A percentile compares a stretch with the other conserved stretches of the same genome.
These are phyloP conservation scores for Mortierella antarctica DNA, from an alignment of 192 early-diverging fungal genomes.

Conservation along the genomic window DNA sequence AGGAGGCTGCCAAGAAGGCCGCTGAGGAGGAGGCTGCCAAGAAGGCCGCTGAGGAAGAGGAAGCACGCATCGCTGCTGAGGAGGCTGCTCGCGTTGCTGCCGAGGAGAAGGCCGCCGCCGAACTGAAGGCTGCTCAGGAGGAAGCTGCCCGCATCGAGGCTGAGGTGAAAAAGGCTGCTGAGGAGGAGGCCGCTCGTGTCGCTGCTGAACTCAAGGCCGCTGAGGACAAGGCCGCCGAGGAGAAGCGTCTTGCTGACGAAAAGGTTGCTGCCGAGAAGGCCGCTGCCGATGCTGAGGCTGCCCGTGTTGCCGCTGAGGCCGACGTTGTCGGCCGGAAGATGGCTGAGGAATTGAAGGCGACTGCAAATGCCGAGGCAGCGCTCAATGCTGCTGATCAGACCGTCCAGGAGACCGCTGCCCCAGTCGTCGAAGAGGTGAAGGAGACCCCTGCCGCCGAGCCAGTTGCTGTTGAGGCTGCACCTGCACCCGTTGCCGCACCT, in stretches of 20 bases:
- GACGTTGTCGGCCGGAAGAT: not conserved
- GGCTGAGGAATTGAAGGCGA: not conserved
- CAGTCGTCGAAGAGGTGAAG: conserved; percentile 6
- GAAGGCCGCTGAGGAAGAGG: conserved; percentile 21
- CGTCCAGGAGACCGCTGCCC: not conserved
- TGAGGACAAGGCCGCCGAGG: not conserved
- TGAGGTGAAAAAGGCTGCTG: conserved; percentile 13
- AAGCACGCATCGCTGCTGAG: not conserved
- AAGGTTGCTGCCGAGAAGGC: conserved; percentile 3
- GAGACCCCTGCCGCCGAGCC: not conserved
- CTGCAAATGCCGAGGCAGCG: not conserved
- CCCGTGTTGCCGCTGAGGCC: not conserved
- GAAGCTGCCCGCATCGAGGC: conserved; percentile 1
- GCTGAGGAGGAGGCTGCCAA: conserved; percentile 10
- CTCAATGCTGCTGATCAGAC: conserved; percentile 6
- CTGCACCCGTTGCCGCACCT: conserved; percentile 3
- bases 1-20: not conserved
- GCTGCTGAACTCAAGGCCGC: conserved; percentile 1
- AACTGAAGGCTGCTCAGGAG: not conserved
- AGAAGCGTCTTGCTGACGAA: conserved; percentile 2
- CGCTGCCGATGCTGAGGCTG: conserved; percentile 4
- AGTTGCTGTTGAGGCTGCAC: not conserved
- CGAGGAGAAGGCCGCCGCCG: not conserved
- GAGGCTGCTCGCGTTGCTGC: not conserved
- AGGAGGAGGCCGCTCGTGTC: conserved; percentile 4